Evolutionary conservation across 2,329 filamentous ascomycete species (phyloP).

Genomic region (Plectosphaerella sp.): DNA sequence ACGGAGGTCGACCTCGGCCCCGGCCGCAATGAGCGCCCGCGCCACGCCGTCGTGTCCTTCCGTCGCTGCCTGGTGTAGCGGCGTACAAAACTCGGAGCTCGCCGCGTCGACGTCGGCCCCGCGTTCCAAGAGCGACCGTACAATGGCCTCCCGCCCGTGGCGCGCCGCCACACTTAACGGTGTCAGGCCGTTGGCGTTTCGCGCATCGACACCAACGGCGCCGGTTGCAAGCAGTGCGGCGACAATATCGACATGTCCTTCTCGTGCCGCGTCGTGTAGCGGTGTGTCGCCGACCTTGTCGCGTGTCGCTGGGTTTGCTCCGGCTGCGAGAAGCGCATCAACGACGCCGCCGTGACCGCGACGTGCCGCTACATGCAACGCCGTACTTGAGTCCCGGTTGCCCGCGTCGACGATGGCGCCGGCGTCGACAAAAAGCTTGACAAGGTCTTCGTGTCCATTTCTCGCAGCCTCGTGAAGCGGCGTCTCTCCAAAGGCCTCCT

Average conservation of each 20-base stretch:
- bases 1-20: conserved; percentile 12
- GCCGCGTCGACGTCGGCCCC: conserved; percentile 12
- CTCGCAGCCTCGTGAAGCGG: conserved; percentile 10
- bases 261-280: conserved; percentile 10
- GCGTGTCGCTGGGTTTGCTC: conserved; percentile 11
- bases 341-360: conserved; percentile 5
- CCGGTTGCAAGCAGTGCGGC: conserved; percentile 10
- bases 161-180: conserved; percentile 11
- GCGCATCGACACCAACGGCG: conserved; percentile 11
- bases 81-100: conserved; percentile 12
- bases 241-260: conserved; percentile 9
- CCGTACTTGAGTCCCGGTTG: conserved; percentile 9
- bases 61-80: conserved; percentile 13
- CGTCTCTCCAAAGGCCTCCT: conserved; percentile 12
- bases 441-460: conserved; percentile 7
- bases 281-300: conserved; percentile 13
- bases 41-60: conserved; percentile 12
- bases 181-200: conserved; percentile 10
- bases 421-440: conserved; percentile 5
- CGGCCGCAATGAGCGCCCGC: conserved; percentile 9
- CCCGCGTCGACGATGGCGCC: conserved; percentile 10
- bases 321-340: conserved; percentile 2
- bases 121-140: conserved; percentile 12
- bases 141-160: conserved; percentile 13
- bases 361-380: conserved; percentile 9